phyloP scores from a whole-genome alignment of 2,329 filamentous ascomycete genomes.

The Cadophora sp. region DNA sequence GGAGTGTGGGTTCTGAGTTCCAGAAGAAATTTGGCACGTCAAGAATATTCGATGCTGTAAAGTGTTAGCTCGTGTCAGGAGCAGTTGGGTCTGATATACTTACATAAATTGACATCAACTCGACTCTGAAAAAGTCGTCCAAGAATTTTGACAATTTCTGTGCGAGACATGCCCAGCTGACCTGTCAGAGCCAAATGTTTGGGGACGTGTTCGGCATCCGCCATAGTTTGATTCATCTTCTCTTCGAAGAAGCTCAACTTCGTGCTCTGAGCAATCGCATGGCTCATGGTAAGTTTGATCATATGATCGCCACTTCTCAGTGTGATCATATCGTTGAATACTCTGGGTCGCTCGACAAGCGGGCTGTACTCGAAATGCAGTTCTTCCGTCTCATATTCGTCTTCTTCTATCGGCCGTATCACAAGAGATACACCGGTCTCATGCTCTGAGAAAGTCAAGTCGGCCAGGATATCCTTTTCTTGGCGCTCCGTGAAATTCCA shows the following conservation, averaged over 20 bases:
- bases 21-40: constrained; percentile 98
- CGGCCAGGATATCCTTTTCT: constrained; percentile 94
- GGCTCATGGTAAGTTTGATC: constrained; percentile 97
- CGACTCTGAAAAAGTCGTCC: constrained; percentile 91
- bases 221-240: constrained; percentile 93
- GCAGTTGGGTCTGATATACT: constrained; percentile 47
- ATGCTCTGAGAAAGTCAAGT: constrained; percentile 85
- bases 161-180: constrained; percentile 86
- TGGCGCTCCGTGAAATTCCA: constrained; percentile 98
- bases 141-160: constrained; percentile 90
- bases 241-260: constrained; percentile 97
- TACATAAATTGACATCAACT: constrained; percentile 97
- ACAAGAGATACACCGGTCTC: constrained; percentile 72
- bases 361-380: constrained; percentile 98
- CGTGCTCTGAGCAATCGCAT: constrained; percentile 96
- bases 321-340: constrained; percentile 99
- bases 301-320: constrained; percentile 94
- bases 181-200: constrained; percentile 89
- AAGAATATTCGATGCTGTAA: constrained; percentile 86
- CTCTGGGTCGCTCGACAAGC: constrained; percentile 82
- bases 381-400: constrained; percentile 96
- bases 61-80: constrained; percentile 31
- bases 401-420: constrained; percentile 80
- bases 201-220: constrained; percentile 89
- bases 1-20: constrained; percentile 94